phyloP scores from a whole-genome alignment of 306 rosid genomes.

The Casuarina equisetifolia region DNA sequence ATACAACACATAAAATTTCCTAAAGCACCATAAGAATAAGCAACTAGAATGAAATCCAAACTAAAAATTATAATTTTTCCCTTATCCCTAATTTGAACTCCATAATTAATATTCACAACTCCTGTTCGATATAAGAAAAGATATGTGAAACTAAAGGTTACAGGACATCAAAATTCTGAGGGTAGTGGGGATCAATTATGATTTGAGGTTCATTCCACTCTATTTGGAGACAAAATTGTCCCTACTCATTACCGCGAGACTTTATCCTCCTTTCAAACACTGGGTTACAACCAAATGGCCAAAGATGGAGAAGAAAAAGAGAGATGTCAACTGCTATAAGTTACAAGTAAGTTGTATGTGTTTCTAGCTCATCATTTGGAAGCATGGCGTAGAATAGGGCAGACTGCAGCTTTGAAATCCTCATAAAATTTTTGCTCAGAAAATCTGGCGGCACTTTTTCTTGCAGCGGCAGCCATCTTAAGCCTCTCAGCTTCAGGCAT shows the following conservation, averaged over 20 bases:
- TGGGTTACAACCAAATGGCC: not conserved
- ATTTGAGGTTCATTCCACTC: too few species aligned
- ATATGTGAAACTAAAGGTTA: too few species aligned
- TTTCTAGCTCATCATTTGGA: constrained; percentile 35
- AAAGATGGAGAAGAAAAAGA: not conserved
- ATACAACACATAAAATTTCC: too few species aligned
- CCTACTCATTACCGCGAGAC: not conserved
- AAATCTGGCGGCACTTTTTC: constrained; percentile 73
- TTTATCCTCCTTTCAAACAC: not conserved
- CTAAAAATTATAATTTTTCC: too few species aligned
- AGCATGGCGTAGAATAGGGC: constrained; percentile 41
- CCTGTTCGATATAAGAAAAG: too few species aligned
- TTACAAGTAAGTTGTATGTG: constrained; percentile 6
- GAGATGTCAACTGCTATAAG: constrained; percentile 12
- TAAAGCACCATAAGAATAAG: too few species aligned
- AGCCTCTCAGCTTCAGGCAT: constrained; percentile 71
- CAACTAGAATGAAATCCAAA: too few species aligned
- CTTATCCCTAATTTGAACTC: too few species aligned
- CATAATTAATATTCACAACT: too few species aligned
- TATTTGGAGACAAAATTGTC: too few species aligned
- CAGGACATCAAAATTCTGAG: too few species aligned
- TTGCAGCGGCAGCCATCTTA: constrained; percentile 78
- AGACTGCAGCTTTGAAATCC: constrained; percentile 71
- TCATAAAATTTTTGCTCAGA: constrained; percentile 84
- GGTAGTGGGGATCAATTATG: too few species aligned